Conservation (phyloP, 2,329 filamentous ascomycete species). For the Cyphellophora europaea region DNA sequence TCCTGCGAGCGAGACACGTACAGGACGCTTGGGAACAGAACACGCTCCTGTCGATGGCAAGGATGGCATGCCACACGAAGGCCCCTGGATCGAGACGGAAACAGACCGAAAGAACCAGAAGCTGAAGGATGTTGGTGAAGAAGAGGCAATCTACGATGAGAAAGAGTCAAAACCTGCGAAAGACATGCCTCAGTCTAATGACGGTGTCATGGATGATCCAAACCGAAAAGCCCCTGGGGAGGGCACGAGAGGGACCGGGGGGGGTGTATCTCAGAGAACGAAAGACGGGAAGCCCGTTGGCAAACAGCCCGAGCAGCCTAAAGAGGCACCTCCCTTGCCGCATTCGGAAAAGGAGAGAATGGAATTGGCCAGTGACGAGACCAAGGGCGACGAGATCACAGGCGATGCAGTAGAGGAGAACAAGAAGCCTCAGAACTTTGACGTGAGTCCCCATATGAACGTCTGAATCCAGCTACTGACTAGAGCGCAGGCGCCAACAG, state of each 20-base stretch:
- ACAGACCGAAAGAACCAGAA: constrained; percentile 39
- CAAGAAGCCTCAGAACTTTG: constrained; percentile 28
- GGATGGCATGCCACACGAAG: constrained; percentile 87
- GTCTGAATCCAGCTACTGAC: background rate
- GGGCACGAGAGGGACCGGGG: constrained; percentile 80
- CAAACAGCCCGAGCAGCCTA: constrained; percentile 73
- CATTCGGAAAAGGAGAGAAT: constrained; percentile 71
- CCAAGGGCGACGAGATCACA: constrained; percentile 10
- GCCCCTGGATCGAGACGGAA: constrained; percentile 54
- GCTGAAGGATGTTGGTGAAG: constrained; percentile 21
- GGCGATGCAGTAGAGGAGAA: constrained; percentile 31
- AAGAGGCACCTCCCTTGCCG: constrained; percentile 73
- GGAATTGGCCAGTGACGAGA: constrained; percentile 22
- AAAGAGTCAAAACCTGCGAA: constrained; percentile 23
- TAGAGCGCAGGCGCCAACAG: constrained; percentile 60
- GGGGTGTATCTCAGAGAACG: constrained; percentile 79
- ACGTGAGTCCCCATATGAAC: background rate
- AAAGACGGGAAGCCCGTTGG: constrained; percentile 64
- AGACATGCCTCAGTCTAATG: constrained; percentile 45
- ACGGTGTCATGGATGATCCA: constrained; percentile 91
- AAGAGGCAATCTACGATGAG: constrained; percentile 25
- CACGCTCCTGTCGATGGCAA: constrained; percentile 85
- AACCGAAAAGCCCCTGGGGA: constrained; percentile 65
- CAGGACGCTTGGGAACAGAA: constrained; percentile 49
- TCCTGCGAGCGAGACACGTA: constrained; percentile 7